Percentiles rank a stretch among this genome's conserved stretches.
These are phyloP conservation scores for Euphorbia tirucalli DNA, from an alignment of 345 rosid species.

Conservation along the genomic window DNA sequence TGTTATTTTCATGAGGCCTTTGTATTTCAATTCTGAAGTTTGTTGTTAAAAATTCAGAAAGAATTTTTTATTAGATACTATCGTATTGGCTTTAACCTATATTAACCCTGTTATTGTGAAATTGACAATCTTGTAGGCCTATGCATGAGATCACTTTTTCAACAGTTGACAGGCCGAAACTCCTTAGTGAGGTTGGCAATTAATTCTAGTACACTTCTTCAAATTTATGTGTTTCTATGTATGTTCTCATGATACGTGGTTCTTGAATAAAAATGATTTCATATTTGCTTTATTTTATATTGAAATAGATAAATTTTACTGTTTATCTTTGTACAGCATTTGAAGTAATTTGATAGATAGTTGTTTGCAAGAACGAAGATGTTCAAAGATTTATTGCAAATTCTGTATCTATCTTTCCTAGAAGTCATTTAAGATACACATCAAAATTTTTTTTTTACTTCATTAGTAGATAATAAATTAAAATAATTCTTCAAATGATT, in stretches of 20 bases:
- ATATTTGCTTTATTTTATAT: conserved; percentile 5
- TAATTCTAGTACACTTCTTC: neutral
- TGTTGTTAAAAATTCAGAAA: neutral
- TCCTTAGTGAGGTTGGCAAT: conserved; percentile 76
- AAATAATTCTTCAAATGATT: conserved; percentile 12
- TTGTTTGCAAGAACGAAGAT: neutral
- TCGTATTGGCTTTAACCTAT: conserved; percentile 8
- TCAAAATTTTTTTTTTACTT: neutral
- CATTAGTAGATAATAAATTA: conserved; percentile 8
- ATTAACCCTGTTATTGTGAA: conserved; percentile 6
- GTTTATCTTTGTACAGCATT: neutral
- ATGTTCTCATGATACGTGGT: neutral
- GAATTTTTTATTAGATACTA: neutral
- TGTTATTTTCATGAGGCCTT: conserved; percentile 1
- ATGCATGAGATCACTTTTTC: conserved; percentile 97
- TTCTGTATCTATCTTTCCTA: neutral
- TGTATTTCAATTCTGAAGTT: neutral
- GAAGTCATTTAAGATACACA: neutral
- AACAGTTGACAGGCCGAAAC: conserved; percentile 92
- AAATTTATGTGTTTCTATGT: neutral
- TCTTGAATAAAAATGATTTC: conserved; percentile 6
- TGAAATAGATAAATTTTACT: neutral
- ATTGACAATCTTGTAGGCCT: conserved; percentile 55
- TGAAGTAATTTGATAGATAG: too few relatives aligned
- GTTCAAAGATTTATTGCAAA: neutral